Evolutionary conservation across 1,284 basidiomycete genomes (phyloP), one percentile per base, ranked within the genome.

Genomic region (Trametes pubescens): DNA sequence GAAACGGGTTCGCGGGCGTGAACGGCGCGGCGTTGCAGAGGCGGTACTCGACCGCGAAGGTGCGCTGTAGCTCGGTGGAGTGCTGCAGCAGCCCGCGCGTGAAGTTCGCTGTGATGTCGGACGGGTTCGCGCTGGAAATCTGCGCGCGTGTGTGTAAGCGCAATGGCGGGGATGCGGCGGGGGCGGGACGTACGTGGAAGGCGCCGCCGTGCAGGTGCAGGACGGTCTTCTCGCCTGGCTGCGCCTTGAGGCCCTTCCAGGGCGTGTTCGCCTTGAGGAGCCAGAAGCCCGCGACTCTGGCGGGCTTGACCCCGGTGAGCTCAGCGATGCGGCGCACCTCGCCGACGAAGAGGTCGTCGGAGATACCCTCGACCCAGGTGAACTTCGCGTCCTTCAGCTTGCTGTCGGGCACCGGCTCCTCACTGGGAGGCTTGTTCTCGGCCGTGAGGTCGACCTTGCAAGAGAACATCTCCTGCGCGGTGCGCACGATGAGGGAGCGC

Each of bases 121-220:
- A 62, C 26, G 66, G 66, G 26, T 62, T 40, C 18, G 65, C 46
- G 79, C 82, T 16, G 78, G 71, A 26, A 73, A 65, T 73, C 24
- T 78, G n/a, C n/a, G 38, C 13, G 18, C 44, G 72, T 26, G 46
- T 34, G 51, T 13, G 18, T 7, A 29, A 43, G 16, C 14, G 5
- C 8, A 4, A 46, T 13, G 44, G 4, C n/a, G 21, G 18, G 14
- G 14, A 9, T 46, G 38, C 38, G n/a, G 9, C 44, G n/a, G n/a
- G 44, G 16, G n/a, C 21, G 16, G 18, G 44, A 83, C 84, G 18
- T 14, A 65, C 62, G 26, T 55, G 51, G 65, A 83, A 86, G 1
- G 76, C 83, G 22, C 65, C 83, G 52, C 86, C 86, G 68, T 88
- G 86, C 2, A 88, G 71, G 49, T 75, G 72, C 66, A 83, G 81